Evolutionary conservation across 2,329 filamentous ascomycete species (phyloP).

Genomic region (Colletotrichum lini): DNA sequence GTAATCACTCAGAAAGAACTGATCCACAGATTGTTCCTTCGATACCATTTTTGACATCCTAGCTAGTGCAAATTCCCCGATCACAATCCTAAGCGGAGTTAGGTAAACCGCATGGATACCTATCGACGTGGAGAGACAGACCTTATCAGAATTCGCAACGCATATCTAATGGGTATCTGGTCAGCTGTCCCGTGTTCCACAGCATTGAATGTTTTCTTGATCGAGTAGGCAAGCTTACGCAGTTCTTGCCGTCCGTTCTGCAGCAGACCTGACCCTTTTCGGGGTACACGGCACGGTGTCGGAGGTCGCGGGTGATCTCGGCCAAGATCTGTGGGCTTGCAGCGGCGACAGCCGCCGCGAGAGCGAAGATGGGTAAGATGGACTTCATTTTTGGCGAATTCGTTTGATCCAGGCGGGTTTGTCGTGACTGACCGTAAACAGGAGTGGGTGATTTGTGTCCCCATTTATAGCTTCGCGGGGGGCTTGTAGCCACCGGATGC

Average conservation of each 20-base stretch:
- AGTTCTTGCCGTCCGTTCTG: constrained; percentile 3
- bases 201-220: neutral
- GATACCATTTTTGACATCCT: neutral
- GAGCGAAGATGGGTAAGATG: neutral
- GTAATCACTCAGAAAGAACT: too few relatives aligned
- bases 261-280: constrained; percentile 1
- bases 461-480: neutral
- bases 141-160: neutral
- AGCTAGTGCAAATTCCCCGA: constrained; percentile 5
- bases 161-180: neutral
- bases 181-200: neutral
- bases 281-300: constrained; percentile 8
- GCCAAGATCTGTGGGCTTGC: neutral
- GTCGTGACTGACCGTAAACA: neutral
- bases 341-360: neutral
- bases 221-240: neutral
- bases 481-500: neutral
- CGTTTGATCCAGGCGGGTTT: neutral
- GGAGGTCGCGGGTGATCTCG: neutral
- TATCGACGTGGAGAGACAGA: neutral
- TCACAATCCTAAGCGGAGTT: neutral
- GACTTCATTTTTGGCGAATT: neutral
- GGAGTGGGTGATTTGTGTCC: neutral
- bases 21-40: too few relatives aligned
- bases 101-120: neutral